Conservation (phyloP, 73 alveolate species). For the Symbiodinium natans region DNA sequence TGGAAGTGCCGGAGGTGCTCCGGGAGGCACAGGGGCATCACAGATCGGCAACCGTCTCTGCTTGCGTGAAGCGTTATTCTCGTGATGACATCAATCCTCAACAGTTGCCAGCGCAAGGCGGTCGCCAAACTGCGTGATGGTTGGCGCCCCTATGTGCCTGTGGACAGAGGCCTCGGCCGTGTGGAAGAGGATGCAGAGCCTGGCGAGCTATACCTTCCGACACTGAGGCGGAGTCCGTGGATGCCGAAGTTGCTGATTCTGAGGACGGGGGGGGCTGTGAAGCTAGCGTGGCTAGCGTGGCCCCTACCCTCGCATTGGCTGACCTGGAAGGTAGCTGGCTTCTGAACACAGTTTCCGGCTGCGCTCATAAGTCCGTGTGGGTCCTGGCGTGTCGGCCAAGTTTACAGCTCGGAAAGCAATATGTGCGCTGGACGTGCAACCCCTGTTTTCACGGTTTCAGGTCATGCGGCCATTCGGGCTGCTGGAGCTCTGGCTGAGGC, state of each 20-base stretch:
- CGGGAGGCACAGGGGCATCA: constrained; percentile 17
- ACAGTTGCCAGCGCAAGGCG: not conserved
- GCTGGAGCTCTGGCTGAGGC: not conserved
- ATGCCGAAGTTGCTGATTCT: not conserved
- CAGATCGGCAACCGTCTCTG: not conserved
- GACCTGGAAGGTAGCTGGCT: not conserved
- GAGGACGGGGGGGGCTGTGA: not conserved
- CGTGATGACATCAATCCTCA: not conserved
- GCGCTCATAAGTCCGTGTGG: constrained; percentile 17
- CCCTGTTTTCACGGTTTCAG: not conserved
- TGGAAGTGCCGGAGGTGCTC: constrained; percentile 1
- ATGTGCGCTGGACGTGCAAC: not conserved
- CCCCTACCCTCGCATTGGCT: not conserved
- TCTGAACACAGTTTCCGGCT: not conserved
- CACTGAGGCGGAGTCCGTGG: constrained; percentile 6
- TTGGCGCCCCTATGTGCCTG: not conserved
- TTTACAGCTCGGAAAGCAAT: not conserved
- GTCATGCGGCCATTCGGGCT: constrained; percentile 20
- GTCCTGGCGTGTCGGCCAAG: constrained; percentile 5
- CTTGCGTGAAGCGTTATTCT: not conserved
- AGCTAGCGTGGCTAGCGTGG: not conserved
- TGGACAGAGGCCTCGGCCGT: constrained; percentile 13
- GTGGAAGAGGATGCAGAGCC: not conserved
- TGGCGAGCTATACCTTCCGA: constrained; percentile 7
- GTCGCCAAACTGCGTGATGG: not conserved